Evolutionary conservation across 805 yeast genomes (phyloP).

Genomic region (Cyberlindnera mycetangii): DNA sequence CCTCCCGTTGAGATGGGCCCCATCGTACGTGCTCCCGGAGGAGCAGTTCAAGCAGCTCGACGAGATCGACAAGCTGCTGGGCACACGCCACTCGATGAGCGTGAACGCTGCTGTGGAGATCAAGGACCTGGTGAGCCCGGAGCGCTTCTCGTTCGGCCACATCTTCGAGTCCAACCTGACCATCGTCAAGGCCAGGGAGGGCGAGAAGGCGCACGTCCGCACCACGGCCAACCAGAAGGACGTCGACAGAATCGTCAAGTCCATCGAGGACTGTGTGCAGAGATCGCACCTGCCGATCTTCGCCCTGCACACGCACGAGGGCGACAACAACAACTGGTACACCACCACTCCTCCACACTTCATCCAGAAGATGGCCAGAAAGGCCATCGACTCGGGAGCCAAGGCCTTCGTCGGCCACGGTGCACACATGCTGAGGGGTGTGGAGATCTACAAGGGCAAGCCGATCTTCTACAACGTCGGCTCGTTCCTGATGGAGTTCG

Average conservation of each 20-base stretch:
- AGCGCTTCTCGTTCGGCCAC: slow-evolving; percentile 28
- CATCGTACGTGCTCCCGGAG: slow-evolving; percentile 27
- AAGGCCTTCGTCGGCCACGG: slow-evolving; percentile 31
- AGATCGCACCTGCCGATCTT: slow-evolving; percentile 30
- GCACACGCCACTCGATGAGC: slow-evolving; percentile 29
- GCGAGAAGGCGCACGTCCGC: slow-evolving; percentile 28
- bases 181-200: slow-evolving; percentile 21
- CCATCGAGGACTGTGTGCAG: slow-evolving; percentile 24
- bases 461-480: slow-evolving; percentile 31
- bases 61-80: slow-evolving; percentile 29
- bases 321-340: slow-evolving; percentile 33
- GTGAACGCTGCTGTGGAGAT: slow-evolving; percentile 30
- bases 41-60: slow-evolving; percentile 26
- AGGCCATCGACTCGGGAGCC: slow-evolving; percentile 29
- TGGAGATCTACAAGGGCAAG: slow-evolving; percentile 28
- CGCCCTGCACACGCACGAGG: slow-evolving; percentile 30
- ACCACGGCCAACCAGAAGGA: slow-evolving; percentile 24
- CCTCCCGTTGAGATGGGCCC: slow-evolving; percentile 29
- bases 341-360: slow-evolving; percentile 28
- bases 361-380: slow-evolving; percentile 27
- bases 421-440: slow-evolving; percentile 31
- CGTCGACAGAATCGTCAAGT: slow-evolving; percentile 24
- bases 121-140: slow-evolving; percentile 24
- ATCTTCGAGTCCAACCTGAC: slow-evolving; percentile 30
- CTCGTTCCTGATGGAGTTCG: slow-evolving; percentile 29